Percentiles rank a stretch among this genome's conserved stretches.
These are phyloP conservation scores for Wickerhamomyces pijperi DNA, from an alignment of 805 yeast genomes.

Conservation along the genomic window DNA sequence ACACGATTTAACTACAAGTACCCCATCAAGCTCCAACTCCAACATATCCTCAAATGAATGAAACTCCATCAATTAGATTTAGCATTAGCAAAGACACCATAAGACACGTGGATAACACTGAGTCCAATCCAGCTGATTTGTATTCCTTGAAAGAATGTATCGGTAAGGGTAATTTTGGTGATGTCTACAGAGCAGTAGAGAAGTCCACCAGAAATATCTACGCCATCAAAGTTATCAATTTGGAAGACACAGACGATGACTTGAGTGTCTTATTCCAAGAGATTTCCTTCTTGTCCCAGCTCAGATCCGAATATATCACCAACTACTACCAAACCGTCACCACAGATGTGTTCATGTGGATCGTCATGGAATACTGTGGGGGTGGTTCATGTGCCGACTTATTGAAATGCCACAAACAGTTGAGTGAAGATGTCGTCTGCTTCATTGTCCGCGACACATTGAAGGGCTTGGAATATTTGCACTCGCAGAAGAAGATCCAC, in stretches of 20 bases:
- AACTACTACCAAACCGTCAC: constrained; percentile 53
- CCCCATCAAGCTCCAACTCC: no score
- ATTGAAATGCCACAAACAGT: constrained; percentile 38
- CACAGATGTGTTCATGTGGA: constrained; percentile 64
- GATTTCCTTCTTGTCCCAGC: constrained; percentile 58
- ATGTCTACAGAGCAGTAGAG: constrained; percentile 54
- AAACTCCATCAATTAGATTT: no score
- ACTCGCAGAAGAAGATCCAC: constrained; percentile 66
- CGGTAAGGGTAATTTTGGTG: constrained; percentile 83
- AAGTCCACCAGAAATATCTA: constrained; percentile 31
- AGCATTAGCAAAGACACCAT: background rate
- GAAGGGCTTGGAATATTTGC: constrained; percentile 67
- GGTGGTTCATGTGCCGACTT: constrained; percentile 87
- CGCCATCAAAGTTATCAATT: constrained; percentile 79
- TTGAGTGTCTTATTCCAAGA: constrained; percentile 64
- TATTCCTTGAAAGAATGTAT: constrained; percentile 42
- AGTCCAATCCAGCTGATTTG: constrained; percentile 17
- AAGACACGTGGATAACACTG: constrained; percentile 1
- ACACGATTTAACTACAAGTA: no score
- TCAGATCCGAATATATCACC: constrained; percentile 55
- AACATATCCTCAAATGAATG: no score
- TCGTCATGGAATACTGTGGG: constrained; percentile 91
- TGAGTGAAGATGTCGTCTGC: constrained; percentile 51
- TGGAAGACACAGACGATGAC: constrained; percentile 73
- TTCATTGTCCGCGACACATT: constrained; percentile 54